Evolutionary conservation across 1,139 yeast genomes (phyloP), one percentile per base, ranked within the genome.

Genomic region (Yamadazyma diospyri): DNA sequence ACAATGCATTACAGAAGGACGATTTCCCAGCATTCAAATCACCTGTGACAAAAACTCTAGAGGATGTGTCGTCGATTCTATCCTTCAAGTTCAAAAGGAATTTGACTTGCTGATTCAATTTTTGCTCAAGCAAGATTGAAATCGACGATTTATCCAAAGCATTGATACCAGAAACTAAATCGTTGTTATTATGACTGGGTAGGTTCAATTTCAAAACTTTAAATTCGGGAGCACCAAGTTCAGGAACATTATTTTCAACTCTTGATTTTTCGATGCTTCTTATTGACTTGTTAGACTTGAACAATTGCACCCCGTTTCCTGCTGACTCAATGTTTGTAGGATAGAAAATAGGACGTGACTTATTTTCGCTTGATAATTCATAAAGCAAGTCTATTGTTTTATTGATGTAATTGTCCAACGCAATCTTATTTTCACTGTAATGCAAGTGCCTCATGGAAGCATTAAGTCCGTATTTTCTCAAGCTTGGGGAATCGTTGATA

Each of bases 11-110:
- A 59, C 98, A 94, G 48, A 94, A 87, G 1, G 96, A 85, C 1
- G 97, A 87, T 53, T 94, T 94, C 4, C 99, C 99, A 0, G 98
- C 85, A 56, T 94, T 94, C 47, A 94, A 72, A 57, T 94, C 99
- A 30, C 99, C 99, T 2, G 98, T 94, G 23, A 94, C 89, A 47
- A 94, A 78, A 1, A 94, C 97, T 50, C 89, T 92, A 2, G 97
- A 89, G 0, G 94, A 74, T 0, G 94, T 87, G 49, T 94, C 97
- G 47, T 85, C 94, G 18, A 94, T 82, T 46, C 99, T 72, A 32
- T 81, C 94, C 40, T 78, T 78, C 41, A 94, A 64, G 18, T 88
- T 78, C n/a, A 63, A 53, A 36, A 92, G 61, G 51, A 89, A 96
- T 44, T 76, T 77, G 14, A 76, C 61, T 16, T 83, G 76, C 32